phyloP scores from a whole-genome alignment of 2,329 filamentous ascomycete species.

The Fusarium begoniae region DNA sequence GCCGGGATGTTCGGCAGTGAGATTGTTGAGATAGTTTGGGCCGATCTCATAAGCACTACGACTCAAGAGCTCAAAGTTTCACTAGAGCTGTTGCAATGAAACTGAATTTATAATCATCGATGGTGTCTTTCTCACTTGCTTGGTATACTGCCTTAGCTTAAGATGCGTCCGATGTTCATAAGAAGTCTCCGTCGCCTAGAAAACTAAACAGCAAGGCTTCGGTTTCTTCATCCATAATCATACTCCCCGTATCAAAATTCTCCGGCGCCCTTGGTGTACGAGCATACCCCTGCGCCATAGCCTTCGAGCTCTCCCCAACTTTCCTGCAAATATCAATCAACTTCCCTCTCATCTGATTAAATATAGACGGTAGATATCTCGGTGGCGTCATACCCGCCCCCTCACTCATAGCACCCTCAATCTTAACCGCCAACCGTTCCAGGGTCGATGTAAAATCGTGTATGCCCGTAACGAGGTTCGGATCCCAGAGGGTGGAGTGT shows the following conservation, averaged over 20 bases:
- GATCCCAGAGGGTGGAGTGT: slow-evolving; percentile 11
- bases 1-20: background rate
- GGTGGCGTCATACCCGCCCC: background rate
- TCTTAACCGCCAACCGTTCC: background rate
- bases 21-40: background rate
- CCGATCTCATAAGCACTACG: background rate
- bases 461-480: background rate
- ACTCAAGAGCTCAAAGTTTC: accelerated
- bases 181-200: background rate
- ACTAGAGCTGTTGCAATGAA: accelerated
- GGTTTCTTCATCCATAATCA: background rate
- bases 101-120: accelerated
- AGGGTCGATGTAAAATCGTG: background rate
- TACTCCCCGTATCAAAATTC: background rate
- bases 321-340: background rate
- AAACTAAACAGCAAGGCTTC: background rate
- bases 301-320: background rate
- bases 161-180: background rate
- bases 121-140: background rate
- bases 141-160: background rate
- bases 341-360: background rate
- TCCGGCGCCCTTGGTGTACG: background rate
- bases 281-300: background rate
- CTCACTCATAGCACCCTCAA: background rate
- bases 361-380: background rate